phyloP scores from a whole-genome alignment of 1,284 basidiomycete genomes.

The Trichosporon ovoides region DNA sequence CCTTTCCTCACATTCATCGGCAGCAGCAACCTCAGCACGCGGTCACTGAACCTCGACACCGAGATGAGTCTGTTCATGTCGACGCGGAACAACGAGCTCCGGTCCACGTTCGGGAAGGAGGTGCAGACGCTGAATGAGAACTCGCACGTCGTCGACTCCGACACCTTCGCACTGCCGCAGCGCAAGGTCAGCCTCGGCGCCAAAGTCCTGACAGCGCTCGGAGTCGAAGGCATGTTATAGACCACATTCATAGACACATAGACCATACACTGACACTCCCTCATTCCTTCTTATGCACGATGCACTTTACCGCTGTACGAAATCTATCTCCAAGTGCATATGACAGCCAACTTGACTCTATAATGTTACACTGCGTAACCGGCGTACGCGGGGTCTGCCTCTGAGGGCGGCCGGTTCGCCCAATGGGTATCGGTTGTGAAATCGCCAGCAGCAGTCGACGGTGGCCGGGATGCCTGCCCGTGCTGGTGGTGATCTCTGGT shows the following conservation, averaged over 20 bases:
- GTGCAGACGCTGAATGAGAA: slow-evolving; percentile 49
- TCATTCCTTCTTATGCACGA: background rate
- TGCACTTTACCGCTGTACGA: too few species aligned
- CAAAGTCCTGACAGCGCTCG: slow-evolving; percentile 57
- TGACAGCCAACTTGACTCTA: background rate
- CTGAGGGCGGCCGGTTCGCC: background rate
- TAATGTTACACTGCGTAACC: slow-evolving; percentile 1
- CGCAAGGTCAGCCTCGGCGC: slow-evolving; percentile 67
- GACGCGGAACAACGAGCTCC: slow-evolving; percentile 55
- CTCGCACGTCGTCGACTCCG: slow-evolving; percentile 50
- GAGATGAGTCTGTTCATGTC: slow-evolving; percentile 85
- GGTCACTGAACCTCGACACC: slow-evolving; percentile 84
- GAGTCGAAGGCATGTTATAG: slow-evolving; percentile 48
- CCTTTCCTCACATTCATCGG: slow-evolving; percentile 84
- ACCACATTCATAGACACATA: too few species aligned
- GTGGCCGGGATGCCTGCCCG: background rate
- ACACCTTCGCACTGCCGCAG: slow-evolving; percentile 52
- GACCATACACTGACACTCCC: too few species aligned
- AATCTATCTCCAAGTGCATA: background rate
- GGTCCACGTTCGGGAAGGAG: slow-evolving; percentile 50
- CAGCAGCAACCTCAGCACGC: slow-evolving; percentile 90
- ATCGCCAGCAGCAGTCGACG: background rate
- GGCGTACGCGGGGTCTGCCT: background rate
- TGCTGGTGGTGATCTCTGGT: background rate
- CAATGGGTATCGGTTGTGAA: slow-evolving; percentile 1